A percentile compares a stretch with the other conserved stretches of the same genome.
Conservation (phyloP, 306 rosid species). For the Begonia masoniana region DNA sequence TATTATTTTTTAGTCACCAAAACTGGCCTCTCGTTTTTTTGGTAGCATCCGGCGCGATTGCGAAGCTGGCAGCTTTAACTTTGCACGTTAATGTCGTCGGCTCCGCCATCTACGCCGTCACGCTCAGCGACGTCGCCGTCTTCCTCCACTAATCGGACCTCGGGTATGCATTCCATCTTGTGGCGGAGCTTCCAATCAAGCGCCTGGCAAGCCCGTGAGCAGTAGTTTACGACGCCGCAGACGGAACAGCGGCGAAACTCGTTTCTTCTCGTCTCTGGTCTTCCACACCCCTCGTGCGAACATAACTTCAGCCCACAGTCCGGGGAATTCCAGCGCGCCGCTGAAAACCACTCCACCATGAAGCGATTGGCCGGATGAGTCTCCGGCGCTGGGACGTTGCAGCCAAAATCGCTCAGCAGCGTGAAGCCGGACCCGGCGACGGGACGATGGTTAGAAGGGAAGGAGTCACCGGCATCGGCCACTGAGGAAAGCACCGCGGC, state of each 20-base stretch:
- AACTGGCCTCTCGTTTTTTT: not conserved
- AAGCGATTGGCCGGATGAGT: conserved; percentile 58
- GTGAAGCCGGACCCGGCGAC: conserved; percentile 46
- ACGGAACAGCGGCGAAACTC: conserved; percentile 93
- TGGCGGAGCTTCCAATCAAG: conserved; percentile 92
- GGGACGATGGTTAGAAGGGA: conserved; percentile 20
- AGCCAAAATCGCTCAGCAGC: conserved; percentile 68
- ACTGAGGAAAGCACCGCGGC: conserved; percentile 48
- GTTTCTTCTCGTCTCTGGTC: conserved; percentile 77
- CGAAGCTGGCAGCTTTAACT: conserved; percentile 17
- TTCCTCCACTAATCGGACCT: conserved; percentile 56
- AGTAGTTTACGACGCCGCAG: conserved; percentile 68
- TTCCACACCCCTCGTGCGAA: conserved; percentile 78
- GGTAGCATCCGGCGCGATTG: not conserved
- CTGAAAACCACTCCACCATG: conserved; percentile 56
- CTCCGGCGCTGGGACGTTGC: conserved; percentile 76
- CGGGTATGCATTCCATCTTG: conserved; percentile 61
- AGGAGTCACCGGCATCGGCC: conserved; percentile 9
- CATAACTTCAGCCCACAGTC: conserved; percentile 52
- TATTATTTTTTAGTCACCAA: not conserved
- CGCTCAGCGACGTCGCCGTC: conserved; percentile 32
- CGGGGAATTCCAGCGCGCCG: conserved; percentile 14
- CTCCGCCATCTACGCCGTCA: conserved; percentile 24
- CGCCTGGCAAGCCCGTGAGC: conserved; percentile 96
- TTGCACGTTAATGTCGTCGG: conserved; percentile 20